phyloP scores from a whole-genome alignment of 192 early-diverging fungal species.

The Mortierella claussenii region DNA sequence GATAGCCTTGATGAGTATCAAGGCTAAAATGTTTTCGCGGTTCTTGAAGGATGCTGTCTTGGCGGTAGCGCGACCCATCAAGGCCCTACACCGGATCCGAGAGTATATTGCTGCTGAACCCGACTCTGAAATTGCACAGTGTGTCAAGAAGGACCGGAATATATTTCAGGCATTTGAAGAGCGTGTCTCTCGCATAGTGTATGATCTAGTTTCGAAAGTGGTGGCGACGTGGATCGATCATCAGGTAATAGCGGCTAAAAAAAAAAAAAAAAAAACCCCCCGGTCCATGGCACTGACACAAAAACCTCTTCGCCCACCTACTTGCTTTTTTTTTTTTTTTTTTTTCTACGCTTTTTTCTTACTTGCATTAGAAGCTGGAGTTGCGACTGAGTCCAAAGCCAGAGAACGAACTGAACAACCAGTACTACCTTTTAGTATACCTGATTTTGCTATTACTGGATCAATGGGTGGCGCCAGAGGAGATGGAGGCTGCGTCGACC shows the following conservation, averaged over 20 bases:
- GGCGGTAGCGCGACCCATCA: slow-evolving; percentile 30
- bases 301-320: no score
- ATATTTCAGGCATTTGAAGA: slow-evolving; percentile 25
- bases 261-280: neutral
- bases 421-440: slow-evolving; percentile 39
- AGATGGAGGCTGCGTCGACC: slow-evolving; percentile 28
- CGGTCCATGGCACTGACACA: no score
- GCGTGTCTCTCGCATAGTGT: slow-evolving; percentile 14
- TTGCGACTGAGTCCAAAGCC: slow-evolving; percentile 19
- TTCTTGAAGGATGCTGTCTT: slow-evolving; percentile 34
- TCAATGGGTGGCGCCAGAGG: slow-evolving; percentile 31
- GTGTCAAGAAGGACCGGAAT: slow-evolving; percentile 7
- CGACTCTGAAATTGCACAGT: neutral
- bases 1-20: slow-evolving; percentile 26
- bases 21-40: slow-evolving; percentile 37
- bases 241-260: slow-evolving; percentile 15
- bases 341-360: neutral
- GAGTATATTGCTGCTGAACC: slow-evolving; percentile 32
- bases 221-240: slow-evolving; percentile 12
- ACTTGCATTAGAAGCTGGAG: slow-evolving; percentile 11
- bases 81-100: slow-evolving; percentile 25
- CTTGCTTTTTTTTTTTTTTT: no score
- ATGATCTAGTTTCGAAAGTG: slow-evolving; percentile 9
- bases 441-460: slow-evolving; percentile 35
- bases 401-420: slow-evolving; percentile 47